Percentiles rank a stretch among this genome's conserved stretches.
Evolutionary conservation across 2,329 filamentous ascomycete species (phyloP).

Genomic region (Thyridium curvatum): DNA sequence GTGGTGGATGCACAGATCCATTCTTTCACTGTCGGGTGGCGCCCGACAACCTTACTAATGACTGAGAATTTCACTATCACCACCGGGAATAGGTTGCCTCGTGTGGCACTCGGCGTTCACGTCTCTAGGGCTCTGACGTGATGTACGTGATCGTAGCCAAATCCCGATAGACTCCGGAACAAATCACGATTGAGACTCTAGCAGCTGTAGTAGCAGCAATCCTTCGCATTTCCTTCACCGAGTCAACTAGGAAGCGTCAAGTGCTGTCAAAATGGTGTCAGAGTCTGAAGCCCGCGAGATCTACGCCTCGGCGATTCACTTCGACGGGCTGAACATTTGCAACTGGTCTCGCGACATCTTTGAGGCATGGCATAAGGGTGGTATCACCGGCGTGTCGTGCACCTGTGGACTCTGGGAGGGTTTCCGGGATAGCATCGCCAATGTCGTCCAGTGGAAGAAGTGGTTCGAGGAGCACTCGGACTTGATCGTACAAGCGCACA

Average conservation of each 20-base stretch:
- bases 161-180: too few relatives aligned
- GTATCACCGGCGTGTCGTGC: conserved; percentile 32
- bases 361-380: conserved; percentile 28
- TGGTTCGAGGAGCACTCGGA: conserved; percentile 33
- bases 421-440: conserved; percentile 27
- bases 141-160: too few relatives aligned
- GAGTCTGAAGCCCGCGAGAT: conserved; percentile 27
- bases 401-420: conserved; percentile 32
- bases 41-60: too few relatives aligned
- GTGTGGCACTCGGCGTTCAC: background rate
- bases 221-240: too few relatives aligned
- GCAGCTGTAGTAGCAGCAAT: too few relatives aligned
- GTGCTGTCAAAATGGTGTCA: conserved; percentile 22
- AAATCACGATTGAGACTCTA: too few relatives aligned
- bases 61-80: background rate
- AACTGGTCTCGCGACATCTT: conserved; percentile 32
- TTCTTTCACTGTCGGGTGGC: too few relatives aligned
- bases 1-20: too few relatives aligned
- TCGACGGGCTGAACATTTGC: conserved; percentile 32
- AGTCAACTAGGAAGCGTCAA: too few relatives aligned
- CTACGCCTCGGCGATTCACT: conserved; percentile 28
- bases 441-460: conserved; percentile 33
- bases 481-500: conserved; percentile 28
- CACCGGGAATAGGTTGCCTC: background rate
- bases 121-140: too few relatives aligned